Conservation (phyloP, 768 basidiomycete genomes). For the Paxillus rubicundulus region DNA sequence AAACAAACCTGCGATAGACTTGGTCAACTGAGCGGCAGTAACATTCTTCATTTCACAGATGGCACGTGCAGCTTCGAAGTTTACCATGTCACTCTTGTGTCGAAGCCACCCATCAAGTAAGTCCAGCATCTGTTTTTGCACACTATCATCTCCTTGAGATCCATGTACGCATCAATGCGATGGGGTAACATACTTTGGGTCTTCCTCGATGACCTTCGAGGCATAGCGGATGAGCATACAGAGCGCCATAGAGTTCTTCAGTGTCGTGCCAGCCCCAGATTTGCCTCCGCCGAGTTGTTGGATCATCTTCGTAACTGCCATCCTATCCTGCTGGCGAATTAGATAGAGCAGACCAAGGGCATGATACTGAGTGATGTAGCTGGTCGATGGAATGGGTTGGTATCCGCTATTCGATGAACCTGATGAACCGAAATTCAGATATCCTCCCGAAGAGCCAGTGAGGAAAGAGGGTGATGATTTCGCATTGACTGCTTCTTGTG, state of each 20-base stretch:
- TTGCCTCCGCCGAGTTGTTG: slow-evolving; percentile 93
- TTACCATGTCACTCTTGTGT: slow-evolving; percentile 99
- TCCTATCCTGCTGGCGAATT: slow-evolving; percentile 95
- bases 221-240: slow-evolving; percentile 99
- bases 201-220: slow-evolving; percentile 98
- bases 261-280: slow-evolving; percentile 73
- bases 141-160: slow-evolving; percentile 41
- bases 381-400: slow-evolving; percentile 83
- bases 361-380: slow-evolving; percentile 96
- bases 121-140: slow-evolving; percentile 91
- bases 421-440: slow-evolving; percentile 68
- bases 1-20: slow-evolving; percentile 80
- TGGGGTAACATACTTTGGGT: slow-evolving; percentile 78
- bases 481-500: slow-evolving; percentile 91
- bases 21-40: slow-evolving; percentile 70
- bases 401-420: slow-evolving; percentile 56
- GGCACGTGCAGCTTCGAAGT: slow-evolving; percentile 95
- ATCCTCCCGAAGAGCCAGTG: slow-evolving; percentile 51
- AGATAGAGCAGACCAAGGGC: slow-evolving; percentile 90
- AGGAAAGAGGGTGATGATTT: slow-evolving; percentile 78
- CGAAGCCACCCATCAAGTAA: slow-evolving; percentile 92
- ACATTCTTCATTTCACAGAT: slow-evolving; percentile 96
- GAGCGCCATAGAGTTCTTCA: slow-evolving; percentile 95
- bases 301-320: slow-evolving; percentile 99
- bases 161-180: background rate